phyloP scores from a whole-genome alignment of 2,329 filamentous ascomycete species.

The Alternaria sp. region DNA sequence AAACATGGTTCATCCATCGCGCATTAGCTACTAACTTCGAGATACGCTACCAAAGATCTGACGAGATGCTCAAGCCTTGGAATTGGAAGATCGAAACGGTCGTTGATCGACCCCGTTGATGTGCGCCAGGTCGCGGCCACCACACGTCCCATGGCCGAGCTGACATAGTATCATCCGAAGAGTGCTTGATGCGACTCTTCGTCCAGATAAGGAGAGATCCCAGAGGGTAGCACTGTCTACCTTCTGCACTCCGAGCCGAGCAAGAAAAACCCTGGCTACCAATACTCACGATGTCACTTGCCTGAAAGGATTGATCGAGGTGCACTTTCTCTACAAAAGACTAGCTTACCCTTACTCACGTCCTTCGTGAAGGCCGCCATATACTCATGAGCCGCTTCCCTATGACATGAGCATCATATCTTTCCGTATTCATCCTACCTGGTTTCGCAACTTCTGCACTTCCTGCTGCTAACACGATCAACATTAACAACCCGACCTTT shows the following conservation, averaged over 20 bases:
- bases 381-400: neutral
- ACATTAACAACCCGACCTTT: neutral
- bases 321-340: neutral
- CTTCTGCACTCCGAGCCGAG: neutral
- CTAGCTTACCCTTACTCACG: neutral
- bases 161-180: neutral
- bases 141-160: neutral
- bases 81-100: neutral
- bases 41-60: neutral
- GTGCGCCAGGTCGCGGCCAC: neutral
- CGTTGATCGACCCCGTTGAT: neutral
- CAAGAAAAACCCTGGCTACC: neutral
- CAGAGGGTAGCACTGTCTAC: neutral
- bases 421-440: neutral
- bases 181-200: neutral
- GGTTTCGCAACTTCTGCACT: neutral
- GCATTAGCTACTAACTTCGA: neutral
- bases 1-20: neutral
- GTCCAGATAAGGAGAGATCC: neutral
- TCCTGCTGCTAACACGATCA: neutral
- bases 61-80: neutral
- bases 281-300: neutral
- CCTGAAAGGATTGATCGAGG: neutral
- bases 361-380: neutral
- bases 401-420: neutral